Evolutionary conservation across 352 stramenopile genomes (phyloP), one percentile per base, ranked within the genome.

Genomic region (Saprolegnia diclina): DNA sequence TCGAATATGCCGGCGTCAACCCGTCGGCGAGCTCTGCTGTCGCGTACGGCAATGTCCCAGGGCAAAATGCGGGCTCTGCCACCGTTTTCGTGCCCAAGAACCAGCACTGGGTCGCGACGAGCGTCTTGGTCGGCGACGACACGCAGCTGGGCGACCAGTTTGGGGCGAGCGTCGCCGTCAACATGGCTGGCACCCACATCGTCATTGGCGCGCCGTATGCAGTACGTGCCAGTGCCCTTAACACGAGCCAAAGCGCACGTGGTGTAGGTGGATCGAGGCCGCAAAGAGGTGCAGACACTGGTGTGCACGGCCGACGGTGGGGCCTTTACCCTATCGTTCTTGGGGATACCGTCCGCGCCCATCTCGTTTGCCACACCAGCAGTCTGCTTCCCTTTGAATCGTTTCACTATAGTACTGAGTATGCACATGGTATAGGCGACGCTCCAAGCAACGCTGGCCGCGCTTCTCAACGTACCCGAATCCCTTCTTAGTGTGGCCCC

Each of bases 51-150:
- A 69, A 69, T 46, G 14, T n/a, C 5, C 79, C 83, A 35, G 86
- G 84, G 3, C 71, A 74, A 0, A 79, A 72, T 4, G 84, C 86
- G 13, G 86, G 86, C 1, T 85, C 88, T 65, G 76, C 75, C 5
- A 75, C 76, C 2, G 75, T 94, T n/a, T 94, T 92, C 59, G 75
- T 77, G 35, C 82, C 81, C 3, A 73, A 75, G 29, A 79, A 84
- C n/a, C 83, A 84, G 21, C 83, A 87, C 67, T 94, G 87, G 87
- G 82, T 82, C 37, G 83, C 92, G 26, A 82, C 91, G 70, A 76
- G 75, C 14, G 79, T 77, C 0, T 72, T 95, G 1, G 66, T 75
- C 29, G 85, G 78, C 0, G 61, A 64, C 13, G 87, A 95, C 56
- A 92, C 82, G 7, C 79, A 80, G 0, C 55, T 75, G 0, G 82